These are phyloP conservation scores for Candida nemodendra DNA, from an alignment of 805 yeast species.

Conservation along the genomic window DNA sequence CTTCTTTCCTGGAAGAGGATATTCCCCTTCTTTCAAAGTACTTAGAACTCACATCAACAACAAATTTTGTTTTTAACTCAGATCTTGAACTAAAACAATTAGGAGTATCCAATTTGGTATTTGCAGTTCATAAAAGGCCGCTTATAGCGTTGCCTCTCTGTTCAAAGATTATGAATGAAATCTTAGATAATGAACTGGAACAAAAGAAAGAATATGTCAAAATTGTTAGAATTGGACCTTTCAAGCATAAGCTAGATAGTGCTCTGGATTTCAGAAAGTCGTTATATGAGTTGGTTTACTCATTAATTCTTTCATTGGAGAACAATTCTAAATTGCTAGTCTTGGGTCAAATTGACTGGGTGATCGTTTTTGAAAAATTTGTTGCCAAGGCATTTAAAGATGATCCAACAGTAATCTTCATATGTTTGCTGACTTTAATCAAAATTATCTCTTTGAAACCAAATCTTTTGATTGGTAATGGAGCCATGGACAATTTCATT, in stretches of 20 bases:
- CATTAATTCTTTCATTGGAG: conserved; percentile 41
- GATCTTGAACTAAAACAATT: conserved; percentile 57
- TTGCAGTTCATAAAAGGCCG: conserved; percentile 59
- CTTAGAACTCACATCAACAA: conserved; percentile 25
- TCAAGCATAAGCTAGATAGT: conserved; percentile 77
- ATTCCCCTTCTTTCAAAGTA: conserved; percentile 18
- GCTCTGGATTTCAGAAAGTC: conserved; percentile 73
- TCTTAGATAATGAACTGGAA: conserved; percentile 52
- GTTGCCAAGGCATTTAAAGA: conserved; percentile 54
- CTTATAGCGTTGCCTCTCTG: conserved; percentile 44
- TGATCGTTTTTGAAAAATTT: conserved; percentile 36
- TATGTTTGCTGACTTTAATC: conserved; percentile 46
- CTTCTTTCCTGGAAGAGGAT: conserved; percentile 10
- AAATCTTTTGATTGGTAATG: conserved; percentile 21
- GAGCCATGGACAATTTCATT: conserved; percentile 26
- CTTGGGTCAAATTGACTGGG: conserved; percentile 27
- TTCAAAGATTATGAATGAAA: conserved; percentile 45
- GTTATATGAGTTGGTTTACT: conserved; percentile 65
- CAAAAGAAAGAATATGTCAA: conserved; percentile 58
- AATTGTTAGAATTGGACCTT: conserved; percentile 80
- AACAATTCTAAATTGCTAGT: conserved; percentile 19
- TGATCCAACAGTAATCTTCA: conserved; percentile 56
- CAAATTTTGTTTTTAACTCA: conserved; percentile 30
- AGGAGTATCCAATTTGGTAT: conserved; percentile 56
- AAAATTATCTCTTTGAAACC: conserved; percentile 37